phyloP scores from a whole-genome alignment of 257 asterid species.

The Anisodus acutangulus region DNA sequence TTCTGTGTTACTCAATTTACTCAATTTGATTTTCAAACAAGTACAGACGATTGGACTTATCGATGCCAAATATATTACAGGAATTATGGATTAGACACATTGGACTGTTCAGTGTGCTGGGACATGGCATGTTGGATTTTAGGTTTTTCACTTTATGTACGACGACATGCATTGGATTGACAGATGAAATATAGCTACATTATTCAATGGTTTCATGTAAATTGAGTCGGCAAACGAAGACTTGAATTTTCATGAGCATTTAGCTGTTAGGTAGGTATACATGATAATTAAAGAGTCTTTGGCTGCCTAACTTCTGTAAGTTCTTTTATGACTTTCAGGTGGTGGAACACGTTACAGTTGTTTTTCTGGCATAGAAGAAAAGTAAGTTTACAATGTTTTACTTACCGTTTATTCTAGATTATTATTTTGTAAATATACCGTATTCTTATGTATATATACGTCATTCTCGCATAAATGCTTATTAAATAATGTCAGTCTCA shows the following conservation, averaged over 20 bases:
- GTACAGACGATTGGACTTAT: neutral
- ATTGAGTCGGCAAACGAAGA: neutral
- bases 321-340: neutral
- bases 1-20: slow-evolving; percentile 8
- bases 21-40: slow-evolving; percentile 11
- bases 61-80: neutral
- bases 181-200: neutral
- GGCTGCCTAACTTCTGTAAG: neutral
- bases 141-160: neutral
- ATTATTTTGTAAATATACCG: too few species aligned
- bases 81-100: slow-evolving; percentile 24
- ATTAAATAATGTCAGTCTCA: neutral
- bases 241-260: slow-evolving; percentile 22
- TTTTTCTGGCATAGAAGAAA: neutral
- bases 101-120: neutral
- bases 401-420: neutral
- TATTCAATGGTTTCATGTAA: neutral
- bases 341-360: neutral
- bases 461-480: too few species aligned
- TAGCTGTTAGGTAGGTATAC: neutral
- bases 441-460: neutral
- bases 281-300: neutral
- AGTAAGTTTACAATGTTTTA: neutral
- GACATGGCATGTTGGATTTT: neutral
- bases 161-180: neutral